These are phyloP conservation scores for Lobosporangium transversale DNA, from an alignment of 192 early-diverging fungal genomes.

Conservation along the genomic window DNA sequence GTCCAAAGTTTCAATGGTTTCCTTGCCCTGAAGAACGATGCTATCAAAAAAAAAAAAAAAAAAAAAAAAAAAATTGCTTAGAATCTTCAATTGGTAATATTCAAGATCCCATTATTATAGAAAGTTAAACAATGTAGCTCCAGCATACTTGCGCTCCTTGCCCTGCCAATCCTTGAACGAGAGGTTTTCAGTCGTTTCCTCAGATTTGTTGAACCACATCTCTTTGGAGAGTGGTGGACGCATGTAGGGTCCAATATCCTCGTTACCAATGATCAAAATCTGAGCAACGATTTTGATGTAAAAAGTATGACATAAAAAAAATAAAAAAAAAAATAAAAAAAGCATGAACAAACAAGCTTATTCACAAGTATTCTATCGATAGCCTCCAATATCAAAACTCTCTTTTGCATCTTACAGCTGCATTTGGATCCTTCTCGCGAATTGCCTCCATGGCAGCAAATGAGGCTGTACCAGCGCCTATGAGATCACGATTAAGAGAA, in stretches of 20 bases:
- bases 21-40: conserved; percentile 56
- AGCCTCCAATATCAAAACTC: background rate
- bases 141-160: conserved; percentile 57
- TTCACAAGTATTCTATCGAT: too few relatives aligned
- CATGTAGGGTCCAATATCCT: conserved; percentile 66
- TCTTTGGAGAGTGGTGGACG: conserved; percentile 76
- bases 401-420: conserved; percentile 51
- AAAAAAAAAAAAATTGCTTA: background rate
- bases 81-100: background rate
- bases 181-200: conserved; percentile 47
- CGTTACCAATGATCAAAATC: conserved; percentile 67
- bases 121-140: background rate
- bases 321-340: background rate
- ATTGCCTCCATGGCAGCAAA: conserved; percentile 69
- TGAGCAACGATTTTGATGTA: conserved; percentile 1
- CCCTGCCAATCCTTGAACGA: conserved; percentile 71
- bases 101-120: background rate
- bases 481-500: too few relatives aligned
- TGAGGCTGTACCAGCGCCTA: conserved; percentile 70
- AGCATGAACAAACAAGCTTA: background rate
- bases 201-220: conserved; percentile 67
- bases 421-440: conserved; percentile 65
- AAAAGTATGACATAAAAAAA: background rate
- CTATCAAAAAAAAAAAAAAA: conserved; percentile 33
- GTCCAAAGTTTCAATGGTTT: conserved; percentile 49